Evolutionary conservation across 441 rosid species (phyloP), one percentile per base, ranked within the genome.

Genomic region (Adansonia rubrostipa): DNA sequence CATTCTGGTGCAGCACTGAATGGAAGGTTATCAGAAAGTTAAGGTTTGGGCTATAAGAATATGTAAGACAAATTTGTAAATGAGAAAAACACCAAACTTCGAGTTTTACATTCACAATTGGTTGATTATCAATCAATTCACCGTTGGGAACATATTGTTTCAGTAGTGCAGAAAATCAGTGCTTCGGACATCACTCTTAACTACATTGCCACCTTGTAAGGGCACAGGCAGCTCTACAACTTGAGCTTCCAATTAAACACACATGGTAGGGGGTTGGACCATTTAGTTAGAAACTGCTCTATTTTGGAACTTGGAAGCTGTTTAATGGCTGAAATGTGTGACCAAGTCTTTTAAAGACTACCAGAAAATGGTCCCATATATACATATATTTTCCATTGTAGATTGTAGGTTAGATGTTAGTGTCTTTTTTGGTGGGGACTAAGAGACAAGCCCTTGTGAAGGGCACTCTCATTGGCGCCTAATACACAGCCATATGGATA

Each of bases 361-460:
- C 1, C 17, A 10, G 84, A 89, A 58, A 76, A 9, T 70, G 78
- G 88, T 78, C 80, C 81, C 15, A 7, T 14, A 36, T 36, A 36
- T 36, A 36, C 40, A 36, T 36, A 36, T 36, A 36, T 36, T 36
- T 22, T 64, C 50, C 71, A 15, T 71, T 75, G 40, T 3, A 10
- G 53, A 44, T n/a, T n/a, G 50, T 66, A 51, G 33, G 51, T 50
- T 36, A 20, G 54, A 33, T 65, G 60, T 71, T 24, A 71, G 81
- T 33, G 62, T 48, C 67, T 65, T 11, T 11, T 28, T 76, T 19
- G 72, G 74, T 72, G 48, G 69, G 69, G 76, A 61, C 65, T 45
- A 24, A 67, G 60, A 78, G 89, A 82, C 93, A 89, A 58, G 50
- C 86, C 88, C 93, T 81, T 78, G 88, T 88, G 86, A 74, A 77